phyloP scores from a whole-genome alignment of 371 early-diverging fungal species.

The Phascolomyces articulosus region DNA sequence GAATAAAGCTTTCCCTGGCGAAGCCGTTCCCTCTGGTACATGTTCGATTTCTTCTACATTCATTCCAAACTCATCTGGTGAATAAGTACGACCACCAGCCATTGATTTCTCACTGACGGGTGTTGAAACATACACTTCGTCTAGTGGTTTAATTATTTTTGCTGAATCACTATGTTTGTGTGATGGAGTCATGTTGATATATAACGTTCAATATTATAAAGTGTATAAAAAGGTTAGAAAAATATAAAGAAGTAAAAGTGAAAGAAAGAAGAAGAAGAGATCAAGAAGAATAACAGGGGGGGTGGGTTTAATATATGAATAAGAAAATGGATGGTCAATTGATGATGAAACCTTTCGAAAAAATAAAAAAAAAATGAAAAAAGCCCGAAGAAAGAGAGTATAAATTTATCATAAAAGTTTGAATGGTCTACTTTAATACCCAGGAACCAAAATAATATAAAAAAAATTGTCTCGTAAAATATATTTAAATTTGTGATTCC shows the following conservation, averaged over 20 bases:
- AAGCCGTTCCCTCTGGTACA: slow-evolving; percentile 49
- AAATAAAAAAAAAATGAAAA: background rate
- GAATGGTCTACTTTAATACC: background rate
- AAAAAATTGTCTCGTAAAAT: background rate
- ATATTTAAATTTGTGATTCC: background rate
- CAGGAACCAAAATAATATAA: background rate
- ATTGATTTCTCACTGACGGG: background rate
- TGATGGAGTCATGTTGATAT: background rate
- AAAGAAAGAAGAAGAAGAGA: background rate
- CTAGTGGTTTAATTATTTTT: slow-evolving; percentile 1
- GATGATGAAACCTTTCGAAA: slow-evolving; percentile 6
- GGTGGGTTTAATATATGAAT: background rate
- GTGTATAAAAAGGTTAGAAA: too few relatives aligned
- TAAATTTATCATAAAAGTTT: too few relatives aligned
- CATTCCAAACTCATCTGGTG: background rate
- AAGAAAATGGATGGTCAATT: too few relatives aligned
- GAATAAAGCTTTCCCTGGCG: slow-evolving; percentile 69
- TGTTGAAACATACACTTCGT: background rate
- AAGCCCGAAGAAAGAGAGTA: slow-evolving; percentile 3
- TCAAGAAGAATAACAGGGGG: background rate
- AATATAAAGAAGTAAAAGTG: background rate
- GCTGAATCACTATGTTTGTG: slow-evolving; percentile 7
- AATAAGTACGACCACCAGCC: background rate
- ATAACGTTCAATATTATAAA: too few relatives aligned
- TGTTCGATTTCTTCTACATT: slow-evolving; percentile 5